These are phyloP conservation scores for Yamadazyma pseudoaaseri DNA, from an alignment of 1,139 yeast species.

Conservation along the genomic window DNA sequence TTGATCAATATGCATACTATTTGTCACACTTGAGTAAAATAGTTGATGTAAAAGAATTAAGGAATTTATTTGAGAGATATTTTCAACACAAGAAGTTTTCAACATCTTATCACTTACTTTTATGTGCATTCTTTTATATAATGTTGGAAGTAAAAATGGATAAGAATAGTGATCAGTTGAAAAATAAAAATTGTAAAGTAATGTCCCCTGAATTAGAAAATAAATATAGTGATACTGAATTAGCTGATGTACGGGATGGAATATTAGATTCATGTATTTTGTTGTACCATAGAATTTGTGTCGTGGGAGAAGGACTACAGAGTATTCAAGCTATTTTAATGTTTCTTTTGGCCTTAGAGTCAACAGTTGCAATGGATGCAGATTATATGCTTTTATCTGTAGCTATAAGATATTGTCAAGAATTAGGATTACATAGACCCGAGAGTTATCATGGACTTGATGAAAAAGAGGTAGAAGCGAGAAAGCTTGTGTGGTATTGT, in stretches of 20 bases:
- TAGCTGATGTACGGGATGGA: constrained; percentile 19
- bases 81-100: constrained; percentile 12
- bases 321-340: constrained; percentile 51
- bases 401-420: constrained; percentile 60
- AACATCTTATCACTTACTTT: constrained; percentile 10
- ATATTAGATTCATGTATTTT: constrained; percentile 35
- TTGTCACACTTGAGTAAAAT: constrained; percentile 14
- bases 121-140: constrained; percentile 8
- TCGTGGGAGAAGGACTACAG: constrained; percentile 50
- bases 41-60: constrained; percentile 18
- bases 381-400: constrained; percentile 47
- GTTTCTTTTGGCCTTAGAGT: constrained; percentile 43
- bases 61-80: constrained; percentile 22
- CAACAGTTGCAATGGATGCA: constrained; percentile 36
- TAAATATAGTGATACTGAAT: constrained; percentile 9
- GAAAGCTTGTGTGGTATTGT: constrained; percentile 53
- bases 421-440: constrained; percentile 62
- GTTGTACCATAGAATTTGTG: constrained; percentile 47
- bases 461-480: constrained; percentile 31
- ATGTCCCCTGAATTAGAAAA: constrained; percentile 2
- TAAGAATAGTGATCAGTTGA: neutral
- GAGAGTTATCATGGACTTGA: constrained; percentile 45
- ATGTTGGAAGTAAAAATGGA: constrained; percentile 7
- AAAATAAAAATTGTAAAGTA: constrained; percentile 16
- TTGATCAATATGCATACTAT: constrained; percentile 19